Percentiles rank a stretch among this genome's conserved stretches.
Evolutionary conservation across 495 filamentous ascomycete species (phyloP).

Genomic region (Daldinia bambusicola): DNA sequence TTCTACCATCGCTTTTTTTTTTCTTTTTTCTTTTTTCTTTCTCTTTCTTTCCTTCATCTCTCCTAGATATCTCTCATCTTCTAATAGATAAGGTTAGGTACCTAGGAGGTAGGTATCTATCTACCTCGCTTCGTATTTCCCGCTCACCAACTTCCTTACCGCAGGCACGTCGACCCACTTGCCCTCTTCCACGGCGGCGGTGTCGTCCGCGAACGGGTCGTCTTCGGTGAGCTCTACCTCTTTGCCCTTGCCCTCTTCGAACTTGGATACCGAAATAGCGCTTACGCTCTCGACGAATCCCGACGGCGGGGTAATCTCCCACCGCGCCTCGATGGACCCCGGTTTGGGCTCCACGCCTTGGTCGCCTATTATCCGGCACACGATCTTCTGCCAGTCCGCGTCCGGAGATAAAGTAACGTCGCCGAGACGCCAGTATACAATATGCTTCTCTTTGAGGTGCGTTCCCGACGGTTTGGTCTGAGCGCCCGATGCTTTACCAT

Average conservation of each 20-base stretch:
- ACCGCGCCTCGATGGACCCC: constrained; percentile 81
- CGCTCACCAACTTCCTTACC: constrained; percentile 77
- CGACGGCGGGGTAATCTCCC: constrained; percentile 69
- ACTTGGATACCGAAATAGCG: constrained; percentile 68
- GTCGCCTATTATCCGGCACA: constrained; percentile 77
- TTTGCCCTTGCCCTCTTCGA: constrained; percentile 58
- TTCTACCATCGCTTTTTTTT: too few relatives aligned
- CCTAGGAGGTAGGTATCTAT: background rate
- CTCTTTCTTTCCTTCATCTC: too few relatives aligned
- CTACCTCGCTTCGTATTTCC: constrained; percentile 74
- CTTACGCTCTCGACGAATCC: constrained; percentile 57
- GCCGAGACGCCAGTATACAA: constrained; percentile 88
- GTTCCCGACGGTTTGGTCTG: constrained; percentile 79
- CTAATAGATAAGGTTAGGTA: too few relatives aligned
- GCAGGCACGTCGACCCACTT: constrained; percentile 80
- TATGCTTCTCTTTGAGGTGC: constrained; percentile 86
- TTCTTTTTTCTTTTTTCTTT: too few relatives aligned
- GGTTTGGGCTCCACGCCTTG: constrained; percentile 79
- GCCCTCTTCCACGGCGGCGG: constrained; percentile 54
- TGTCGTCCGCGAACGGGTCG: constrained; percentile 55
- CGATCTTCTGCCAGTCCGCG: constrained; percentile 70
- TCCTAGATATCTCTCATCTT: too few relatives aligned
- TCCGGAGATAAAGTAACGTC: constrained; percentile 74
- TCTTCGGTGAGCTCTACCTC: constrained; percentile 47
- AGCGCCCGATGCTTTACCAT: constrained; percentile 71